phyloP scores from a whole-genome alignment of 495 filamentous ascomycete species.

The Echria macrotheca region DNA sequence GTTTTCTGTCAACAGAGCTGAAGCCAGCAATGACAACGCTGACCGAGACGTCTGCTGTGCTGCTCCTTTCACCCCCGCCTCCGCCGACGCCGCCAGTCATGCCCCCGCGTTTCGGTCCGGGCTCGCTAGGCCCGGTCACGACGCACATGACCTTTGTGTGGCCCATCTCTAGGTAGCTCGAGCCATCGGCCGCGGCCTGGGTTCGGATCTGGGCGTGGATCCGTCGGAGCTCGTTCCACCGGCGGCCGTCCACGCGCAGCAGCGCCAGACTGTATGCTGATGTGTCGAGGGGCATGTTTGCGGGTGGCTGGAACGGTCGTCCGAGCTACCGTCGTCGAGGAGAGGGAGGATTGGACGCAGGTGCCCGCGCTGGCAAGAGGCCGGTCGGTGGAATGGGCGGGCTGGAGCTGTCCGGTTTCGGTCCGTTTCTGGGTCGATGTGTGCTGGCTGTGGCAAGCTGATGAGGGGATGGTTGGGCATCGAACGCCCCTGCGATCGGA shows the following conservation, averaged over 20 bases:
- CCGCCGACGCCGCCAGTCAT: conserved; percentile 39
- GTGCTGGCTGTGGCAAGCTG: no score
- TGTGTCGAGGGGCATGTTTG: conserved; percentile 79
- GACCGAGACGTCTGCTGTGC: conserved; percentile 63
- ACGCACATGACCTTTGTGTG: conserved; percentile 96
- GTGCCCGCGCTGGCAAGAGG: no score
- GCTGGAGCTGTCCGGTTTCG: no score
- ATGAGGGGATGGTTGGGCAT: no score
- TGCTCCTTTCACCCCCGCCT: conserved; percentile 41
- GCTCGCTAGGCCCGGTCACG: conserved; percentile 76
- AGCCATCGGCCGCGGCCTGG: conserved; percentile 85
- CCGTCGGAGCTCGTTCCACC: conserved; percentile 96
- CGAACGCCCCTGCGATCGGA: no score
- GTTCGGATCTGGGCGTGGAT: conserved; percentile 85
- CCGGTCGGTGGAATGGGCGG: no score
- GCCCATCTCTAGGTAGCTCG: conserved; percentile 86
- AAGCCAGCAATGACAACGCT: conserved; percentile 85
- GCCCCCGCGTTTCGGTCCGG: conserved; percentile 31
- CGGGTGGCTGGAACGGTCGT: not conserved
- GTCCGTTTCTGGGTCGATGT: not conserved
- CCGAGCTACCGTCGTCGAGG: no score
- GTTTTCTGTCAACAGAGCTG: conserved; percentile 78
- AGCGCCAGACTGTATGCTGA: conserved; percentile 79
- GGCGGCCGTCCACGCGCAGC: conserved; percentile 86
- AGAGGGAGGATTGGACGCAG: no score